These are phyloP conservation scores for Kwoniella sp. DNA, from an alignment of 768 basidiomycete species.

Conservation along the genomic window DNA sequence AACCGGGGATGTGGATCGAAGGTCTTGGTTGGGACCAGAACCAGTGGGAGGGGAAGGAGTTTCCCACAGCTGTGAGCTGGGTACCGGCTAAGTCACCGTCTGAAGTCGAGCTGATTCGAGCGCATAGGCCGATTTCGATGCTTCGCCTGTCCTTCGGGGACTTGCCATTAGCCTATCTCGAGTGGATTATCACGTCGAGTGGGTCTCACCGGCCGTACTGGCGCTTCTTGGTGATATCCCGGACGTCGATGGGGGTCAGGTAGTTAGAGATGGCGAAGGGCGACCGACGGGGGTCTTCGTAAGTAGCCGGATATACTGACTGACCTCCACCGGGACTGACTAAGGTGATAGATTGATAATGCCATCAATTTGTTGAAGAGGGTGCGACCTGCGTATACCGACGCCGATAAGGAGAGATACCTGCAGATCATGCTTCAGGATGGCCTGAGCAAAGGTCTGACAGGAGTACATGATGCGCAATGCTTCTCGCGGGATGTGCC, in stretches of 20 bases:
- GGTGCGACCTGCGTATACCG: slow-evolving; percentile 60
- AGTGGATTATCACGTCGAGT: slow-evolving; percentile 78
- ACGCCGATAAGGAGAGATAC: slow-evolving; percentile 59
- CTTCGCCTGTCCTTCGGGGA: slow-evolving; percentile 63
- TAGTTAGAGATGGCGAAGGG: slow-evolving; percentile 62
- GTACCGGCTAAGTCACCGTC: background rate
- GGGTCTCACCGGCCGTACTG: slow-evolving; percentile 75
- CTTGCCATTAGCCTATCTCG: slow-evolving; percentile 70
- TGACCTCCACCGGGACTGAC: background rate
- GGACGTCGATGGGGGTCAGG: slow-evolving; percentile 68
- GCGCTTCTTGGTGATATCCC: slow-evolving; percentile 59
- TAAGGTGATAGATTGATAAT: slow-evolving; percentile 57
- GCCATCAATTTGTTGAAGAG: slow-evolving; percentile 69
- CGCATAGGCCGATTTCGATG: slow-evolving; percentile 65
- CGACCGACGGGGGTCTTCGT: slow-evolving; percentile 63
- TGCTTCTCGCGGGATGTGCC: slow-evolving; percentile 56
- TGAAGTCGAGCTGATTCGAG: background rate
- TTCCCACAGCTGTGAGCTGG: slow-evolving; percentile 67
- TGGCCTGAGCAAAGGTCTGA: slow-evolving; percentile 73
- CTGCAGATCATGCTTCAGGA: slow-evolving; percentile 64
- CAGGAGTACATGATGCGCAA: slow-evolving; percentile 79
- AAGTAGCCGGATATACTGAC: background rate
- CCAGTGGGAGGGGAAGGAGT: slow-evolving; percentile 57
- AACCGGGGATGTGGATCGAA: slow-evolving; percentile 60
- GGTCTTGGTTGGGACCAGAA: slow-evolving; percentile 96